phyloP scores from a whole-genome alignment of 208 protist genomes.

The Acanthamoeba sp. region DNA sequence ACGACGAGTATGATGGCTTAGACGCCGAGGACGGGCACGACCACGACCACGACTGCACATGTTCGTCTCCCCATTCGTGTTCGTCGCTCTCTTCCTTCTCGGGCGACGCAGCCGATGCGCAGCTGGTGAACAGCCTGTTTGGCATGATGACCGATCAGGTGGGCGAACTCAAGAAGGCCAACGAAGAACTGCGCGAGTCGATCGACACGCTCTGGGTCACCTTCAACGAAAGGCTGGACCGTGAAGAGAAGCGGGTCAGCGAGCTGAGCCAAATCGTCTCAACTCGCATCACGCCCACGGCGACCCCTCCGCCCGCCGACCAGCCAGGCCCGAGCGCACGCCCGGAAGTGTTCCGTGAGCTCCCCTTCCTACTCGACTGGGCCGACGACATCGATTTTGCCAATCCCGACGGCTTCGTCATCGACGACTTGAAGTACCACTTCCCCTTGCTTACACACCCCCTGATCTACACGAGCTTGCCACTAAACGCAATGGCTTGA shows the following conservation, averaged over 20 bases:
- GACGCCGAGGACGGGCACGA: conserved; percentile 21
- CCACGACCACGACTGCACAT: neutral
- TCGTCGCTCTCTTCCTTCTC: neutral
- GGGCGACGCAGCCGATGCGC: neutral
- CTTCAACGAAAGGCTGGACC: neutral
- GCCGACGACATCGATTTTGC: neutral
- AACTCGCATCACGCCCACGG: neutral
- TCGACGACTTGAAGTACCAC: neutral
- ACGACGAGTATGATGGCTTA: neutral
- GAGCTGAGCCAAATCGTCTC: neutral
- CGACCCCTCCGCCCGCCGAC: neutral
- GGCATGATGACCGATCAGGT: conserved; percentile 7
- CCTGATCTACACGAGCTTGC: no score
- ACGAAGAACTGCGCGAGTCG: neutral
- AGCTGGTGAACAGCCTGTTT: conserved; percentile 22
- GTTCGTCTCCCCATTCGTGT: neutral
- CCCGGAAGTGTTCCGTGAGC: neutral
- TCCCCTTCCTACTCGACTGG: conserved; percentile 29
- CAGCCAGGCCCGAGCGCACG: neutral
- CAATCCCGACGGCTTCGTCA: neutral
- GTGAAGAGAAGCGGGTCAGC: neutral
- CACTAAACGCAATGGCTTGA: no score
- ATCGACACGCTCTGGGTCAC: neutral
- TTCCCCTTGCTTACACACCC: neutral
- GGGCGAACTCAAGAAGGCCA: conserved; percentile 40